Conservation (phyloP, 169 alveolate species). For the Eimeria zaria region DNA sequence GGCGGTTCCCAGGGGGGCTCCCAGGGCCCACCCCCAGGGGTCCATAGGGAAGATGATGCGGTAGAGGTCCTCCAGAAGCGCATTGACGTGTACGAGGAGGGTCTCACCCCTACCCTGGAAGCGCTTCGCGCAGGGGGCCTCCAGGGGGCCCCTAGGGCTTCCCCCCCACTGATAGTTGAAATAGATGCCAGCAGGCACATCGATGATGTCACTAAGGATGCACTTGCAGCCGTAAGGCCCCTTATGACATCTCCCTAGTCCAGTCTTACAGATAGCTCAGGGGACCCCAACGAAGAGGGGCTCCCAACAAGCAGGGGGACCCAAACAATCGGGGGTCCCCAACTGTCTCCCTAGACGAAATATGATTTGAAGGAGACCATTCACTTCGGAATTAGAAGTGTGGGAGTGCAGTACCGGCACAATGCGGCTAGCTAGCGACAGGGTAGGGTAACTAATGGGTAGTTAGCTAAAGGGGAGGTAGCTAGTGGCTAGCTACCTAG, state of each 20-base stretch:
- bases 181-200: slow-evolving; percentile 18
- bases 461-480: too few relatives aligned
- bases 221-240: slow-evolving; percentile 3
- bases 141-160: not conserved
- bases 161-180: not conserved
- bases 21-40: too few relatives aligned
- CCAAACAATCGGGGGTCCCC: slow-evolving; percentile 14
- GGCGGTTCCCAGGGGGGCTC: slow-evolving; percentile 4
- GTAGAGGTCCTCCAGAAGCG: not conserved
- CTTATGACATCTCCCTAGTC: not conserved
- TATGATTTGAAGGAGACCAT: not conserved
- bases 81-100: not conserved
- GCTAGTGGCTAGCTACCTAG: slow-evolving; percentile 1
- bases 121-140: not conserved
- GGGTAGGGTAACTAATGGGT: too few relatives aligned
- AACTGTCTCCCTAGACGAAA: not conserved
- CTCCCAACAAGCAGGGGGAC: not conserved
- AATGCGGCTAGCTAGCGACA: slow-evolving; percentile 9
- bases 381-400: not conserved
- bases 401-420: not conserved
- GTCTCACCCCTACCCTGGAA: not conserved
- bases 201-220: not conserved
- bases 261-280: too few relatives aligned
- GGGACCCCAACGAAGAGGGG: not conserved
- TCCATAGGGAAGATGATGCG: not conserved